phyloP scores from a whole-genome alignment of 345 rosid species.

The Rubroshorea leprosula region DNA sequence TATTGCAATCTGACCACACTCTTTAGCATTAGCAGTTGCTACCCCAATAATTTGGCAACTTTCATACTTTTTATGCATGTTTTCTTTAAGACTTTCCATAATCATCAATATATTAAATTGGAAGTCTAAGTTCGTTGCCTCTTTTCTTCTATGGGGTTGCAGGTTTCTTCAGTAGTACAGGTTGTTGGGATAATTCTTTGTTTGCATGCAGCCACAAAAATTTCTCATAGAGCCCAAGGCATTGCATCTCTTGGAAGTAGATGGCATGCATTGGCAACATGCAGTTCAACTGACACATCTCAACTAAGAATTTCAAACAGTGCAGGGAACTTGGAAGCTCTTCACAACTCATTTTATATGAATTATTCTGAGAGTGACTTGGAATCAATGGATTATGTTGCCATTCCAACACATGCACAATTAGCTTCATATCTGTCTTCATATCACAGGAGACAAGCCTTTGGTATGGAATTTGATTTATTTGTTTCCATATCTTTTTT shows the following conservation, averaged over 20 bases:
- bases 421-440: conserved; percentile 62
- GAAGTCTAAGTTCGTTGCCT: conserved; percentile 4
- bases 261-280: conserved; percentile 89
- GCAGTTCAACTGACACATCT: conserved; percentile 42
- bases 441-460: conserved; percentile 76
- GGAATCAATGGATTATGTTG: conserved; percentile 63
- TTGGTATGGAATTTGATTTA: conserved; percentile 39
- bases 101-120: background rate
- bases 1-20: background rate
- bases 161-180: conserved; percentile 82
- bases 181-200: conserved; percentile 74
- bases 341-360: conserved; percentile 26
- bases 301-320: conserved; percentile 44
- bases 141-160: conserved; percentile 15
- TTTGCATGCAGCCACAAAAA: conserved; percentile 85
- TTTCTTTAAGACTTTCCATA: background rate
- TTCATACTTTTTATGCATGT: background rate
- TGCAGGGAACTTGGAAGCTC: conserved; percentile 38
- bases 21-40: background rate
- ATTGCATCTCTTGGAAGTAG: conserved; percentile 62
- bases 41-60: background rate
- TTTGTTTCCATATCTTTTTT: background rate
- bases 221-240: conserved; percentile 82
- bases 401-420: conserved; percentile 53
- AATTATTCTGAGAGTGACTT: conserved; percentile 74